Conservation (phyloP, 768 basidiomycete genomes). For the Austroboletus festivus region DNA sequence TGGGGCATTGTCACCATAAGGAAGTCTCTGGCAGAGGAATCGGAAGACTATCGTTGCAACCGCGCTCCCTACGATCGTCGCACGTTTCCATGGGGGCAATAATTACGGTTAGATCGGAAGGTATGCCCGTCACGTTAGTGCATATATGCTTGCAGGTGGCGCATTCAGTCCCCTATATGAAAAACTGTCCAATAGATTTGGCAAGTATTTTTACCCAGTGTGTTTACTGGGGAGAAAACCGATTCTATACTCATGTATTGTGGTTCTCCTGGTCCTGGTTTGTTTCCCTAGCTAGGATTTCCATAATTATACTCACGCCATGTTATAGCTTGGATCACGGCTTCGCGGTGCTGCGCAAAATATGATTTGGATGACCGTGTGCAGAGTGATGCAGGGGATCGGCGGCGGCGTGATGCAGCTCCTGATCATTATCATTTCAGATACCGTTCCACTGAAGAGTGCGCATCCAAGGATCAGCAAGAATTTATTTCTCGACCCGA, state of each 20-base stretch:
- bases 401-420: conserved; percentile 77
- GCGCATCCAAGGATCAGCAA: too few species aligned
- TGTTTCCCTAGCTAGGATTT: too few species aligned
- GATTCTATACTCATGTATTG: not conserved
- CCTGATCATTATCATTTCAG: conserved; percentile 74
- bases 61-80: conserved; percentile 71
- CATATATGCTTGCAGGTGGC: conserved; percentile 53
- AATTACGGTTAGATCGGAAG: conserved; percentile 74
- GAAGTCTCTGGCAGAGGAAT: not conserved
- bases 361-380: conserved; percentile 62
- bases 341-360: conserved; percentile 47
- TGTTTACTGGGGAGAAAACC: not conserved
- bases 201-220: conserved; percentile 11
- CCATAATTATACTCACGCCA: too few species aligned
- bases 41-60: not conserved
- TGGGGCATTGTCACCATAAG: too few species aligned
- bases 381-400: conserved; percentile 78
- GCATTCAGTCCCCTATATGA: conserved; percentile 60
- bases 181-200: conserved; percentile 62
- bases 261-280: too few species aligned
- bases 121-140: conserved; percentile 35
- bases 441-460: conserved; percentile 83
- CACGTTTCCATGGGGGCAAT: conserved; percentile 56
- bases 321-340: conserved; percentile 54
- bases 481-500: too few species aligned